Base-by-base conservation (phyloP, 2,329 filamentous ascomycete genomes). In the Tolypocladium album region DNA sequence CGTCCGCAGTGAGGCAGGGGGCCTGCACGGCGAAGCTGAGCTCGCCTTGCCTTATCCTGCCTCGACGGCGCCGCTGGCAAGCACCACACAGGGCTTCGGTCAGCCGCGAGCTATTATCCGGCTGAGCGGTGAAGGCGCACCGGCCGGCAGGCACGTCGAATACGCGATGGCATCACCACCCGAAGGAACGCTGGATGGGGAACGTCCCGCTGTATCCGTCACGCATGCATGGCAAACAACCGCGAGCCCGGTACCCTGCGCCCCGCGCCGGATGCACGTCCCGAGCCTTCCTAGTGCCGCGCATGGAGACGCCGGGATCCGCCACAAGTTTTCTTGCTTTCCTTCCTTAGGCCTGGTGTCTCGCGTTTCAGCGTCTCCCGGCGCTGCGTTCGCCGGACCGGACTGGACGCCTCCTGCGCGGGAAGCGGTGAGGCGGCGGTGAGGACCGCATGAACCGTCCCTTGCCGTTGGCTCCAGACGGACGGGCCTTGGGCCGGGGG, bases 391-490 rank as follows among this genome's bases (percentile, higher is more conserved):
- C 50, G 8, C 27, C 47, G 27, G 34, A n/a, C 27, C 45, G 13
- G 5, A 36, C 56, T 45, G 57, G 42, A 22, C 36, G n/a, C 34
- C 42, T 53, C 42, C 40, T 56, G 55, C 13, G 55, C 27, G 50
- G 50, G 24, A 42, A 55, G 59, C 57, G 59, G 59, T 61, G 59
- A 60, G 56, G 59, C 59, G 56, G 59, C 59, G 59, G 52, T 58
- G 57, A 61, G 38, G 20, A 13, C 8, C 43, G 59, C 59, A 61
- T 61, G 59, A 58, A 58, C 59, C 56, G 57, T 31, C n/a, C n/a
- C n/a, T n/a, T n/a, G n/a, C n/a, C n/a, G n/a, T 55, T 53, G 50
- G 31, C 50, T 22, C 27, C 50, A n/a, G 50, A n/a, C 9, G 31
- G 9, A 34, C 11, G 50, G 27, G 12, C 9, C 17, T 7, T 36